Percentiles rank a stretch among this genome's conserved stretches.
phyloP scores from a whole-genome alignment of 805 yeast species.

The Yarrowia yakushimensis region DNA sequence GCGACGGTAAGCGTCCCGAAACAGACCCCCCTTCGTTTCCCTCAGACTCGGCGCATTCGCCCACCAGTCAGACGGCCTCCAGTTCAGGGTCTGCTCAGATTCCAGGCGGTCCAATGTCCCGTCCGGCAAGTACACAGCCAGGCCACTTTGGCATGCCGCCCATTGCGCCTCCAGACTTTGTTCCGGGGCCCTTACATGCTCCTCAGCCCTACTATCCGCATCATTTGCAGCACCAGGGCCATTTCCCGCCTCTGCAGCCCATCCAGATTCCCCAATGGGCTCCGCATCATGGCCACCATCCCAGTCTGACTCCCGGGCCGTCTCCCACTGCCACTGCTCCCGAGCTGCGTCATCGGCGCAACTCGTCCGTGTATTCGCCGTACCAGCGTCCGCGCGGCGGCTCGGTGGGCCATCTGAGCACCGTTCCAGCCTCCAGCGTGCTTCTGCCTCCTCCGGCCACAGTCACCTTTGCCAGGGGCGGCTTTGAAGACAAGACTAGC shows the following conservation, averaged over 20 bases:
- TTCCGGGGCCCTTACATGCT: conserved; percentile 6
- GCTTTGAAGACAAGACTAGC: conserved; percentile 20
- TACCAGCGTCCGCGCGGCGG: conserved; percentile 18
- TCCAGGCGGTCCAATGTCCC: neutral
- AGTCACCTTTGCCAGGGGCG: conserved; percentile 7
- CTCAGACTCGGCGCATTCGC: neutral
- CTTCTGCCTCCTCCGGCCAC: conserved; percentile 3
- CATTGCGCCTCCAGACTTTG: neutral
- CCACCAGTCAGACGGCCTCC: too few species aligned
- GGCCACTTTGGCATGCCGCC: neutral
- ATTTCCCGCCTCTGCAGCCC: neutral
- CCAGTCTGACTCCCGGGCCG: conserved; percentile 11
- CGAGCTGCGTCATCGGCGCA: conserved; percentile 9
- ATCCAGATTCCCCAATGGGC: conserved; percentile 21
- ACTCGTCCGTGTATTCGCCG: conserved; percentile 17
- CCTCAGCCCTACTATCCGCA: conserved; percentile 18
- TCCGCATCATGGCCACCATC: conserved; percentile 19
- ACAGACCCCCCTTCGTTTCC: neutral
- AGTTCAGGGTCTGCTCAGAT: neutral
- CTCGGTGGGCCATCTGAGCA: conserved; percentile 3
- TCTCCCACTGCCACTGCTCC: conserved; percentile 13
- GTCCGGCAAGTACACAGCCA: neutral
- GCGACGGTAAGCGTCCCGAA: neutral
- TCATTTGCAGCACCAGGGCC: conserved; percentile 12
- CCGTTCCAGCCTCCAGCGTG: neutral